Evolutionary conservation across 345 rosid genomes (phyloP).

Genomic region (Cardamine chenopodiifolia): DNA sequence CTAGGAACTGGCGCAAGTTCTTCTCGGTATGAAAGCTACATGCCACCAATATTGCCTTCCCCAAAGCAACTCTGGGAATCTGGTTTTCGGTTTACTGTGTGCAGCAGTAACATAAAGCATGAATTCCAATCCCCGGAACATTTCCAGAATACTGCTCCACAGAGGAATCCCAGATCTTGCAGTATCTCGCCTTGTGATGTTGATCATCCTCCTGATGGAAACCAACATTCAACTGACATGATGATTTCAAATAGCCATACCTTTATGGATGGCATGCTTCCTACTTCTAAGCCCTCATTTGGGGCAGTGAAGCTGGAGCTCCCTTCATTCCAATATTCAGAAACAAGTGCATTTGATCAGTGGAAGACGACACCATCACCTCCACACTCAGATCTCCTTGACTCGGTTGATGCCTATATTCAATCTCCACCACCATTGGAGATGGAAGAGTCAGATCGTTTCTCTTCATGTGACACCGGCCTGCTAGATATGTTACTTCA

Average conservation of each 20-base stretch:
- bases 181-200: conserved; percentile 55
- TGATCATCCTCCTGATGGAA: conserved; percentile 54
- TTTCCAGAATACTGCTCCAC: conserved; percentile 49
- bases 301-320: conserved; percentile 99
- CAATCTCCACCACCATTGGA: conserved; percentile 77
- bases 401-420: conserved; percentile 72
- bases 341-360: conserved; percentile 64
- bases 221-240: conserved; percentile 54
- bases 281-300: conserved; percentile 76
- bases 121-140: conserved; percentile 56
- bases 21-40: conserved; percentile 60
- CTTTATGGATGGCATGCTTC: conserved; percentile 80
- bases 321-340: conserved; percentile 99
- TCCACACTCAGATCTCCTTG: conserved; percentile 61
- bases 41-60: conserved; percentile 55
- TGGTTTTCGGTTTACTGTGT: conserved; percentile 50
- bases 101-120: conserved; percentile 49
- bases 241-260: conserved; percentile 73
- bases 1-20: conserved; percentile 63
- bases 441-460: conserved; percentile 53
- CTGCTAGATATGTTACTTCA: conserved; percentile 89
- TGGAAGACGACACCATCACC: conserved; percentile 69
- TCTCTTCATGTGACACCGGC: conserved; percentile 78
- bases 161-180: conserved; percentile 52
- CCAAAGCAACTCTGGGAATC: conserved; percentile 69